Base-by-base conservation (phyloP, 2,329 filamentous ascomycete species). In the Bipolaris gigantea region DNA sequence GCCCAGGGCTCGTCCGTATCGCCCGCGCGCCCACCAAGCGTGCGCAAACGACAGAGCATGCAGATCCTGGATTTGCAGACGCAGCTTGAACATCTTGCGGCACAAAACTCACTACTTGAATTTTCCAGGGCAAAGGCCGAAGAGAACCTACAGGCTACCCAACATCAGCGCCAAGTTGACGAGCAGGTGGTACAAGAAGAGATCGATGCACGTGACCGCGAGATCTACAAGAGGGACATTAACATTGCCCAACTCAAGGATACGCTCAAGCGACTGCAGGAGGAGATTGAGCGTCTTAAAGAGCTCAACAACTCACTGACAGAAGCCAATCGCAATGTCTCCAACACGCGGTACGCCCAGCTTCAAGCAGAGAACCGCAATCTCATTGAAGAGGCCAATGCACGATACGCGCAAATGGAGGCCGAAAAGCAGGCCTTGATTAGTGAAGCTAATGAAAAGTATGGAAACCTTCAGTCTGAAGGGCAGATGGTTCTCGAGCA, bases 21-120 rank as follows among this genome's bases (percentile, higher is more conserved):
- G 69, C 94, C 94, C 50, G 96, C 91, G 65, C 87, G 93, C 76
- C 92, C 94, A 67, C 91, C 92, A 71, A 97, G 92, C 80, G 89
- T 99, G 84, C 92, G 93, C 67, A 92, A 93, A 73, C 90, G 93
- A 72, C 94, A 96, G 77, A 97, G 93, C 82, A 93, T 97, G 87
- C 93, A 97, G 78, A 86, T 97, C 57, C 78, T 83, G 71, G 93
- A 99, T 68, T 86, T 99, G 71, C 92, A 97, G 79, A 82, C 85
- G 56, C 86, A 84, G 68, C 83, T 99, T 66, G 91, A 97, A 65
- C 88, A 93, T 74, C 81, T 99, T 61, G 80, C 89, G 36, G 86
- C 88, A 19, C 93, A 99, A 73, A 97, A 97, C 71, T 86, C 88
- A 52, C 79, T 85, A 58, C 85, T 99, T 25, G 82, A 85, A 64